phyloP scores from a whole-genome alignment of 2,329 filamentous ascomycete genomes.

The Monosporascus sp. region DNA sequence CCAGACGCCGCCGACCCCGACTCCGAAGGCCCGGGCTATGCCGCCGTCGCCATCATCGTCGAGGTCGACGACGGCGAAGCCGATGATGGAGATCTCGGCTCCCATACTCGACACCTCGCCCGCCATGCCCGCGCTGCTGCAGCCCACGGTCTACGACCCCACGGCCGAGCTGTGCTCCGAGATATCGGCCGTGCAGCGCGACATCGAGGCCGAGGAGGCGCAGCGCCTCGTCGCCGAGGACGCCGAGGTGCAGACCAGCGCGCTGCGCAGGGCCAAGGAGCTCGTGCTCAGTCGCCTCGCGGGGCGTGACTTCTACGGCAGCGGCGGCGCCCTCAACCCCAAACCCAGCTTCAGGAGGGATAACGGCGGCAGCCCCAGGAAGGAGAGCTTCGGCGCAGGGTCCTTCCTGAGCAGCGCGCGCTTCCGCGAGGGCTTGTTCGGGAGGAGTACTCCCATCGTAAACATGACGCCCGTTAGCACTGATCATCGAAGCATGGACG shows the following conservation, averaged over 20 bases:
- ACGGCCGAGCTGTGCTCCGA: constrained; percentile 35
- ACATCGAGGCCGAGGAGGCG: constrained; percentile 51
- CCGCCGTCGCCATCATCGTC: background rate
- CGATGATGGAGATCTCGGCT: constrained; percentile 36
- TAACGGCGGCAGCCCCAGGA: constrained; percentile 23
- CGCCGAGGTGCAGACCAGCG: constrained; percentile 47
- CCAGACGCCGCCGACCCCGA: constrained; percentile 17
- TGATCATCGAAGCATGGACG: constrained; percentile 45
- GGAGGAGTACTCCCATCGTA: constrained; percentile 22
- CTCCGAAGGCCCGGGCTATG: constrained; percentile 5
- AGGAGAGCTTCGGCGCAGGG: constrained; percentile 25
- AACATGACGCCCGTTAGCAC: constrained; percentile 4
- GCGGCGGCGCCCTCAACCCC: background rate
- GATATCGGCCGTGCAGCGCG: constrained; percentile 54
- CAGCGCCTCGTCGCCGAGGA: constrained; percentile 55
- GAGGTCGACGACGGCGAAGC: constrained; percentile 10
- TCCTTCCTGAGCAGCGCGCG: constrained; percentile 30
- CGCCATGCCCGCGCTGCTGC: constrained; percentile 45
- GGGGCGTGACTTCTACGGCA: constrained; percentile 42
- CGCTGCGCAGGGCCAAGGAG: constrained; percentile 55
- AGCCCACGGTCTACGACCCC: constrained; percentile 54
- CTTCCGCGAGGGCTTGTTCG: constrained; percentile 40
- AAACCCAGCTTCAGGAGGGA: constrained; percentile 5
- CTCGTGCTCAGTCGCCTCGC: constrained; percentile 53
- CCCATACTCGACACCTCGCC: constrained; percentile 46